Evolutionary conservation across 2,329 filamentous ascomycete species (phyloP).

Genomic region (Calycina herbarum): DNA sequence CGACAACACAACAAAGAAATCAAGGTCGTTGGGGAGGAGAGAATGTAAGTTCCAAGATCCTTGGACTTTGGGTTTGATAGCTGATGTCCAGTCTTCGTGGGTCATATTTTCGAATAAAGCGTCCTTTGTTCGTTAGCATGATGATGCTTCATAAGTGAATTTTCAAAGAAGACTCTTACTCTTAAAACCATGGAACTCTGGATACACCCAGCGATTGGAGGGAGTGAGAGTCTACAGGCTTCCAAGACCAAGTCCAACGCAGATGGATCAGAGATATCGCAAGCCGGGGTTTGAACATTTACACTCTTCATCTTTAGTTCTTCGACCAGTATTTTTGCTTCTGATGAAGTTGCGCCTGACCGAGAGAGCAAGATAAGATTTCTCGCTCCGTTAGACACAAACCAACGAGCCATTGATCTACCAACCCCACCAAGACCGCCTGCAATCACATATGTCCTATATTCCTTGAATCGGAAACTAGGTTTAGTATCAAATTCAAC

Average conservation of each 20-base stretch:
- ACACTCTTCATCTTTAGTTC: constrained; percentile 37
- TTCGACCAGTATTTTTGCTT: constrained; percentile 8
- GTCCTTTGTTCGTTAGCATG: constrained; percentile 21
- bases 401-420: constrained; percentile 25
- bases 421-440: constrained; percentile 38
- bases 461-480: constrained; percentile 17
- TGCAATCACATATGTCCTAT: constrained; percentile 33
- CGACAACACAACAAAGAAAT: constrained; percentile 41
- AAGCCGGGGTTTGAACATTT: constrained; percentile 45
- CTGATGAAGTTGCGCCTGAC: constrained; percentile 13
- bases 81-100: constrained; percentile 9
- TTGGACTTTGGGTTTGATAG: constrained; percentile 10
- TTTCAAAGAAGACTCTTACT: constrained; percentile 3
- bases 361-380: constrained; percentile 36
- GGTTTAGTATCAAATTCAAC: not conserved
- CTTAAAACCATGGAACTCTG: constrained; percentile 48
- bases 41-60: constrained; percentile 18
- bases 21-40: constrained; percentile 1
- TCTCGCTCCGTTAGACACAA: constrained; percentile 29
- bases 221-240: constrained; percentile 10
- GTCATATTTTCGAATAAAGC: constrained; percentile 24
- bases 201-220: constrained; percentile 44
- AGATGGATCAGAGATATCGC: constrained; percentile 47
- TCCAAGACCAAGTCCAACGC: constrained; percentile 13
- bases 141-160: not conserved